Percentiles rank a stretch among this genome's conserved stretches.
These are phyloP conservation scores for Exobasidium rhododendri DNA, from an alignment of 1,284 basidiomycete genomes.

Conservation along the genomic window DNA sequence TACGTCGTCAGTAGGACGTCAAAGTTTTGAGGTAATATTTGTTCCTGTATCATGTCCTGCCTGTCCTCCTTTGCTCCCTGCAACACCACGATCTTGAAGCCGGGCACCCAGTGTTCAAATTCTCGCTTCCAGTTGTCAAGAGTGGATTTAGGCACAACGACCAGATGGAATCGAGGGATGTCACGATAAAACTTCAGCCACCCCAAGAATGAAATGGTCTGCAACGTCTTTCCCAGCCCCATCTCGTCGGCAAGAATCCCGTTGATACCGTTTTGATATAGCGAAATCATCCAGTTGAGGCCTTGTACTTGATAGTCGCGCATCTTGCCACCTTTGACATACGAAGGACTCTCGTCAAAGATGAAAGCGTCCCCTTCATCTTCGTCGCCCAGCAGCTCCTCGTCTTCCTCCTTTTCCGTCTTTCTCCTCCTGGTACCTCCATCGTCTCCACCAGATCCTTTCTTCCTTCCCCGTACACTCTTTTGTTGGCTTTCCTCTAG, in stretches of 20 bases:
- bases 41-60: constrained; percentile 70
- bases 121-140: constrained; percentile 96
- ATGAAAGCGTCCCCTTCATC: constrained; percentile 65
- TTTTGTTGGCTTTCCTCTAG: constrained; percentile 62
- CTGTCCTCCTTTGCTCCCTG: constrained; percentile 89
- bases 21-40: constrained; percentile 82
- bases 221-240: constrained; percentile 96
- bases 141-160: constrained; percentile 96
- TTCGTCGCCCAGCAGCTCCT: constrained; percentile 73
- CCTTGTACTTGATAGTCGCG: constrained; percentile 93
- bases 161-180: constrained; percentile 78
- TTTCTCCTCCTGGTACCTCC: constrained; percentile 76
- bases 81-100: constrained; percentile 74
- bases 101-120: constrained; percentile 84
- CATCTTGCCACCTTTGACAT: constrained; percentile 71
- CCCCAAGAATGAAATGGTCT: constrained; percentile 95
- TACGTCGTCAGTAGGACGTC: constrained; percentile 95
- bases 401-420: constrained; percentile 77
- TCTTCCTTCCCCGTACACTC: constrained; percentile 22
- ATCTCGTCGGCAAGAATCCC: constrained; percentile 57
- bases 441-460: constrained; percentile 55
- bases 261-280: constrained; percentile 49
- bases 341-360: constrained; percentile 46
- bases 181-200: constrained; percentile 84
- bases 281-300: constrained; percentile 82